Conservation (phyloP, 2,329 filamentous ascomycete species). For the Microthyrium microscopicum region DNA sequence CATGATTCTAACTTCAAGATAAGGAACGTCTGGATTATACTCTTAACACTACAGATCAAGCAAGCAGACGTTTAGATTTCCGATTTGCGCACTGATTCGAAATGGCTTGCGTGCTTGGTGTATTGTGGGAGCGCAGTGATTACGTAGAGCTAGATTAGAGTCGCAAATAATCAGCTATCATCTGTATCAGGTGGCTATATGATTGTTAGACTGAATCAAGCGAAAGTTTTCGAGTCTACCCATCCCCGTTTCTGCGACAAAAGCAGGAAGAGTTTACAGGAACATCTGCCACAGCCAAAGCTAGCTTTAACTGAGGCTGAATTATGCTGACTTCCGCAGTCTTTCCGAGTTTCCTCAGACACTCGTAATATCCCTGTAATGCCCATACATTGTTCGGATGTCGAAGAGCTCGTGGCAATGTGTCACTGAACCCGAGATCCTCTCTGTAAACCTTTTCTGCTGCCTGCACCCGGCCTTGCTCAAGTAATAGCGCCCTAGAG, state of each 20-base stretch:
- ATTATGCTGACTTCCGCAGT: constrained; percentile 31
- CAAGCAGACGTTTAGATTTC: constrained; percentile 20
- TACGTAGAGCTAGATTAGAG: no score
- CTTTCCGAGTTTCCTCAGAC: constrained; percentile 39
- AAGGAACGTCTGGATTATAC: constrained; percentile 20
- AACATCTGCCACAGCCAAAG: constrained; percentile 42
- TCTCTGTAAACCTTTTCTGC: constrained; percentile 22
- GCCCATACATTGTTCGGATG: constrained; percentile 65
- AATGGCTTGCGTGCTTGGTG: no score
- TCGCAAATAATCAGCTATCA: no score
- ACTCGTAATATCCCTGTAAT: constrained; percentile 57
- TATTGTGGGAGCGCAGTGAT: no score
- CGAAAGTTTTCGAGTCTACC: no score
- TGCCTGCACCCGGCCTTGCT: constrained; percentile 36
- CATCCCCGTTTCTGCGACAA: no score
- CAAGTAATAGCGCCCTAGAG: constrained; percentile 50
- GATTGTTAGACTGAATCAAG: no score
- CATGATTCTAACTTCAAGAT: no score
- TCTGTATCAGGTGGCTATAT: no score
- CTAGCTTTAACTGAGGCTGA: constrained; percentile 32
- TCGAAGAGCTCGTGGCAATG: constrained; percentile 44
- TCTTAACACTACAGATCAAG: constrained; percentile 19
- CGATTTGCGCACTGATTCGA: constrained; percentile 15
- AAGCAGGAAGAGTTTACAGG: constrained; percentile 41
- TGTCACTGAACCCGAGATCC: constrained; percentile 27